Conservation (phyloP, 1,284 basidiomycete genomes). For the Tylopilus sp. region DNA sequence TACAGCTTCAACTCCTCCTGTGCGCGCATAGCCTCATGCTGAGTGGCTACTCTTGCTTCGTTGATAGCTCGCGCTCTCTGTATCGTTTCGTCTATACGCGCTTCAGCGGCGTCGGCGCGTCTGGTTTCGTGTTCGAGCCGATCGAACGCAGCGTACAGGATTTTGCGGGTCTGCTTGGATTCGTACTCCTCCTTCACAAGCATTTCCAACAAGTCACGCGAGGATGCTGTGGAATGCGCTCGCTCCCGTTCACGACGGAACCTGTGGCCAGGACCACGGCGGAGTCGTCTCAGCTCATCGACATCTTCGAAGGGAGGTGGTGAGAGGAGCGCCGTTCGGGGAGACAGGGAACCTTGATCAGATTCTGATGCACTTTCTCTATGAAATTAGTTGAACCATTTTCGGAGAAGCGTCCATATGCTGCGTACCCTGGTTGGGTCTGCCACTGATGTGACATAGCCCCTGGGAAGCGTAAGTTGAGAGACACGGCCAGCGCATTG, state of each 20-base stretch:
- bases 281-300: constrained; percentile 8
- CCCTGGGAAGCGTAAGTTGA: constrained; percentile 13
- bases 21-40: constrained; percentile 47
- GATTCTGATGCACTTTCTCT: constrained; percentile 25
- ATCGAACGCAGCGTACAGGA: constrained; percentile 48
- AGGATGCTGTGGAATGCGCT: constrained; percentile 30
- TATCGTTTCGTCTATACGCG: constrained; percentile 44
- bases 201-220: constrained; percentile 44
- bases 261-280: constrained; percentile 27
- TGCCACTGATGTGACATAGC: constrained; percentile 29
- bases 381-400: background rate
- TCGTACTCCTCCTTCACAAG: constrained; percentile 56
- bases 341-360: constrained; percentile 27
- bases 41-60: constrained; percentile 46
- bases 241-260: constrained; percentile 36
- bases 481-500: background rate
- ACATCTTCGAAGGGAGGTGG: constrained; percentile 16
- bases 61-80: constrained; percentile 50
- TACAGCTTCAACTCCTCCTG: constrained; percentile 56
- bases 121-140: constrained; percentile 49
- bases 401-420: background rate
- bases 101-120: constrained; percentile 51
- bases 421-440: constrained; percentile 18
- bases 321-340: constrained; percentile 28
- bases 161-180: constrained; percentile 46